Evolutionary conservation across 345 rosid species (phyloP).

Genomic region (Linum lewisii): DNA sequence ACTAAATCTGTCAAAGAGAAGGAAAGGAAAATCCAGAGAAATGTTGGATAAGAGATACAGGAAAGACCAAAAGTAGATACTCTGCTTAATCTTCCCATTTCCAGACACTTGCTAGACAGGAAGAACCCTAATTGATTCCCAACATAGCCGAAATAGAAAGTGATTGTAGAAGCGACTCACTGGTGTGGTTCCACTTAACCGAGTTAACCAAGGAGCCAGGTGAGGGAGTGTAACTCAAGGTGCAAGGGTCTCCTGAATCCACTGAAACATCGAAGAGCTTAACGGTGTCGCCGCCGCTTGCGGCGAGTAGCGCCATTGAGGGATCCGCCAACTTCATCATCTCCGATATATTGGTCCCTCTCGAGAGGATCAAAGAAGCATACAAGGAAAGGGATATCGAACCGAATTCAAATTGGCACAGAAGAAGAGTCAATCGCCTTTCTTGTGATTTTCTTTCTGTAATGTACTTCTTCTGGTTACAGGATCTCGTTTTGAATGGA

Average conservation of each 20-base stretch:
- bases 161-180: conserved; percentile 30
- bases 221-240: conserved; percentile 65
- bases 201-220: conserved; percentile 65
- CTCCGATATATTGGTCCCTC: background rate
- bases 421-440: too few species aligned
- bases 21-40: background rate
- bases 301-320: conserved; percentile 57
- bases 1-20: conserved; percentile 61
- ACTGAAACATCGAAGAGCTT: conserved; percentile 72
- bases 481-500: too few species aligned
- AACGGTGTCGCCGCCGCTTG: conserved; percentile 81
- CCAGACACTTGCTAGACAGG: conserved; percentile 10
- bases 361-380: background rate
- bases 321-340: conserved; percentile 58
- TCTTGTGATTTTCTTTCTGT: too few species aligned
- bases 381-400: background rate
- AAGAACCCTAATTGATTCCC: conserved; percentile 6
- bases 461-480: too few species aligned
- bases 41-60: background rate
- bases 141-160: conserved; percentile 2
- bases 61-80: too few species aligned
- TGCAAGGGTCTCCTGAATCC: conserved; percentile 73
- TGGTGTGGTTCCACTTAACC: conserved; percentile 93
- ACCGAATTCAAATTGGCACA: too few species aligned
- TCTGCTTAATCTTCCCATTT: background rate